Base-by-base conservation (phyloP, 192 early-diverging fungal genomes). In the Linnemannia elongata region DNA sequence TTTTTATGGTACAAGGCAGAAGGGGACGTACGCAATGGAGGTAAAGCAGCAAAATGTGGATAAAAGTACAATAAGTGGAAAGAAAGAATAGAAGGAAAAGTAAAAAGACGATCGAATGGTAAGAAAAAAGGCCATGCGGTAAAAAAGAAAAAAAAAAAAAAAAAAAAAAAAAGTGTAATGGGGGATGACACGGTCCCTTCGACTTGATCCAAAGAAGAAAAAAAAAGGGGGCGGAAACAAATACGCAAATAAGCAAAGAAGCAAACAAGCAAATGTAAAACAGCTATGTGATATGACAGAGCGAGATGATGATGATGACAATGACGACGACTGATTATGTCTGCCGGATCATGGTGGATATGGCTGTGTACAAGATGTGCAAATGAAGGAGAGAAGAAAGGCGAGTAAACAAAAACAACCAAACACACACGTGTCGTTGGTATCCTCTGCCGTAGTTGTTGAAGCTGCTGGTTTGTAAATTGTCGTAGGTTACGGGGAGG, bases 1-100 rank as follows among this genome's bases (percentile, higher is more conserved):
- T 66, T 66, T 57, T 57, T 66, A 66, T 66, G 60, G 30, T 66
- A 66, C 60, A 66, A 66, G 27, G 60, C 27, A 66, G n/a, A 66
- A 66, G 30, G 57, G 24, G 30, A 66, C 60, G n/a, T 6, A 39
- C 60, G n/a, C 60, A 33, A 66, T 33, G 60, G 60, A 20, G 60
- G 60, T 12, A 13, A 45, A 45, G 55, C 33, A 66, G 30, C 60
- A 30, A 66, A 63, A 13, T 15, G 30, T 33, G 9, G 30, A 66
- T 66, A 66, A 66, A 66, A 66, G 60, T 66, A 66, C 60, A 66
- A 30, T 3, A 66, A 66, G 9, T 27, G 60, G 60, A 12, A 35
- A 33, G 60, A 12, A 66, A 66, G 9, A 30, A 17, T 10, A 10
- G 33, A 66, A 63, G 12, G n/a, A 63, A 60, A 63, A 27, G 27